Evolutionary conservation across 192 early-diverging fungal species (phyloP).

Genomic region (Coemansia sp.): DNA sequence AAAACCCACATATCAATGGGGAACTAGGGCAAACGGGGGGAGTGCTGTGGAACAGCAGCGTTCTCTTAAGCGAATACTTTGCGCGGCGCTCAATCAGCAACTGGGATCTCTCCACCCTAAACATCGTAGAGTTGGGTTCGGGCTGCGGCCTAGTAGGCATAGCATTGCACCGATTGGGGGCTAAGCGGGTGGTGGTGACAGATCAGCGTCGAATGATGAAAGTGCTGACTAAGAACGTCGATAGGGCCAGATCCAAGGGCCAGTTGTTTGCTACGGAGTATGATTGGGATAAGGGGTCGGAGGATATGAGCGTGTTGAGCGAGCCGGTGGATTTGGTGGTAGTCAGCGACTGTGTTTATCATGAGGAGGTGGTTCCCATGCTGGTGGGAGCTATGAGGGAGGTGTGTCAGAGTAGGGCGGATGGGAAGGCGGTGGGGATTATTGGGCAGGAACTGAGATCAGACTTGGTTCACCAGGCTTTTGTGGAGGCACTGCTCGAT

Average conservation of each 20-base stretch:
- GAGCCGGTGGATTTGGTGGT: slow-evolving; percentile 34
- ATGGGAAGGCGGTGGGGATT: slow-evolving; percentile 19
- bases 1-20: slow-evolving; percentile 49
- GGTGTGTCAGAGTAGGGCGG: slow-evolving; percentile 18
- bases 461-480: slow-evolving; percentile 45
- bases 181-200: slow-evolving; percentile 26
- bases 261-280: slow-evolving; percentile 30
- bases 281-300: slow-evolving; percentile 24
- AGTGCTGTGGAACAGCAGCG: slow-evolving; percentile 50
- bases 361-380: slow-evolving; percentile 37
- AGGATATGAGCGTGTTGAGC: slow-evolving; percentile 18
- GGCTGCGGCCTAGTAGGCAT: slow-evolving; percentile 50
- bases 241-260: not conserved
- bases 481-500: slow-evolving; percentile 28
- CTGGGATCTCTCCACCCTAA: slow-evolving; percentile 18
- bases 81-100: not conserved
- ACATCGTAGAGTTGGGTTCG: slow-evolving; percentile 34
- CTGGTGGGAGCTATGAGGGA: slow-evolving; percentile 27
- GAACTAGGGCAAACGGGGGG: slow-evolving; percentile 45
- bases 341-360: slow-evolving; percentile 49
- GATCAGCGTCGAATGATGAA: slow-evolving; percentile 43
- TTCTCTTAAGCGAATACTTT: slow-evolving; percentile 37
- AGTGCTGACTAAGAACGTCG: slow-evolving; percentile 30
- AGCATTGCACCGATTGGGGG: slow-evolving; percentile 31
- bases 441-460: slow-evolving; percentile 51